Percentiles rank a stretch among this genome's conserved stretches.
These are phyloP conservation scores for Henckelia pumila DNA, from an alignment of 257 asterid genomes.

Conservation along the genomic window DNA sequence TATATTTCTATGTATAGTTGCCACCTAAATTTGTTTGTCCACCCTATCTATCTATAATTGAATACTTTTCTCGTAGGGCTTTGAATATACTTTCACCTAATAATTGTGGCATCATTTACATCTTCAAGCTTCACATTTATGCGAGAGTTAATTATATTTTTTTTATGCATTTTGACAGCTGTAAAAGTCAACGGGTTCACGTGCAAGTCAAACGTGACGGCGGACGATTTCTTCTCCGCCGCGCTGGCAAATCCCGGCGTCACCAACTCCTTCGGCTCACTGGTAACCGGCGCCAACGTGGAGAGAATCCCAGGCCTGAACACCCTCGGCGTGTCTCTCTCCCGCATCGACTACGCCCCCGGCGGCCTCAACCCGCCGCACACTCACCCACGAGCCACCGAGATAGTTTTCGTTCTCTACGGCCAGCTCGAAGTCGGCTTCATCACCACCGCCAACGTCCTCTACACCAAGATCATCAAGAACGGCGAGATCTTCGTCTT, in stretches of 20 bases:
- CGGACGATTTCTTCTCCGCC: constrained; percentile 56
- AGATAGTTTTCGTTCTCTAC: constrained; percentile 44
- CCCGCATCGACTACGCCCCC: constrained; percentile 73
- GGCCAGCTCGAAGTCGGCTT: constrained; percentile 63
- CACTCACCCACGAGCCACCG: constrained; percentile 77
- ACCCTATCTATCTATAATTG: too few relatives aligned
- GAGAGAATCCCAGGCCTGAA: constrained; percentile 62
- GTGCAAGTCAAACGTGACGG: constrained; percentile 51
- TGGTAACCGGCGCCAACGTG: constrained; percentile 60
- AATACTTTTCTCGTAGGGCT: too few relatives aligned
- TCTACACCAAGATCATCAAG: constrained; percentile 44
- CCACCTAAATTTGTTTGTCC: too few relatives aligned
- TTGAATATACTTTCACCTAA: too few relatives aligned
- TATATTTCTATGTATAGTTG: too few relatives aligned
- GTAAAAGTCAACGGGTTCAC: constrained; percentile 50
- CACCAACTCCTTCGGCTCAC: constrained; percentile 45
- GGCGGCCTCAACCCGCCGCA: constrained; percentile 67
- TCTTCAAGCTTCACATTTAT: too few relatives aligned
- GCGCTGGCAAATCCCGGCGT: constrained; percentile 44
- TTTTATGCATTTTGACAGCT: constrained; percentile 27
- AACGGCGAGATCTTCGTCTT: constrained; percentile 59
- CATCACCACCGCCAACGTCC: constrained; percentile 67
- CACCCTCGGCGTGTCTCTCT: constrained; percentile 67
- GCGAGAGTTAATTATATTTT: too few relatives aligned
- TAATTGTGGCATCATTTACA: too few relatives aligned